Evolutionary conservation across 1,284 basidiomycete species (phyloP), one percentile per base, ranked within the genome.

Genomic region (Ustanciosporium gigantosporum): DNA sequence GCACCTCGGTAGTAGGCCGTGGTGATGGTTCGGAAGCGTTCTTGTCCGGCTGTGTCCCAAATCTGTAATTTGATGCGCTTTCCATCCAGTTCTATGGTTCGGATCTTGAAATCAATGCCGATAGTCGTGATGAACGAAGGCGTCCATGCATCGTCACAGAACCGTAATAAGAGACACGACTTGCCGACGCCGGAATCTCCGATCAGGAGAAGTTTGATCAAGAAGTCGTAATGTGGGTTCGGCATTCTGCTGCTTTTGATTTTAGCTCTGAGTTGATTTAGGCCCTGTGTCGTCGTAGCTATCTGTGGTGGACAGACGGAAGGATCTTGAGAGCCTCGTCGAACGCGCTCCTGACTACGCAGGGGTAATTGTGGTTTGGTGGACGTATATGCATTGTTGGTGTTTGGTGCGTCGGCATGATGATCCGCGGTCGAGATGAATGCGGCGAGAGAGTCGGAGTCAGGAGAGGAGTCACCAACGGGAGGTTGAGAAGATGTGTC

Each of bases 1-100:
- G 95, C 95, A 36, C 95, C 95, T 70, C 95, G 88, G 83, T 99
- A 99, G 81, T 99, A 99, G n/a, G 95, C 93, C 8, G 94, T 96
- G 34, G 95, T 98, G 80, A 99, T 99, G 35, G 95, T 98, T 75
- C 94, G 85, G 84, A 99, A 99, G 29, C 95, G 88, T 82, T 99
- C 95, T 82, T 98, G 95, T 31, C 95, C 94, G 39, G 95, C 95
- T 53, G 95, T 98, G 79, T 96, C 92, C 92, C 92, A 96, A 90
- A 95, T 96, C 79, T 96, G 92, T 11, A 96, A 84, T 81, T 95
- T 96, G 80, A 95, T 93, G 44, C 90, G 86, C 80, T 94, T 95
- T 34, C 92, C 92, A 69, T 95, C 92, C 41, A 96, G 84, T 78
- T 95, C 92, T 77, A 96, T 95, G 36, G 92, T 95, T 31, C 92